phyloP scores from a whole-genome alignment of 2,329 filamentous ascomycete species.

The Calycina herbarum region DNA sequence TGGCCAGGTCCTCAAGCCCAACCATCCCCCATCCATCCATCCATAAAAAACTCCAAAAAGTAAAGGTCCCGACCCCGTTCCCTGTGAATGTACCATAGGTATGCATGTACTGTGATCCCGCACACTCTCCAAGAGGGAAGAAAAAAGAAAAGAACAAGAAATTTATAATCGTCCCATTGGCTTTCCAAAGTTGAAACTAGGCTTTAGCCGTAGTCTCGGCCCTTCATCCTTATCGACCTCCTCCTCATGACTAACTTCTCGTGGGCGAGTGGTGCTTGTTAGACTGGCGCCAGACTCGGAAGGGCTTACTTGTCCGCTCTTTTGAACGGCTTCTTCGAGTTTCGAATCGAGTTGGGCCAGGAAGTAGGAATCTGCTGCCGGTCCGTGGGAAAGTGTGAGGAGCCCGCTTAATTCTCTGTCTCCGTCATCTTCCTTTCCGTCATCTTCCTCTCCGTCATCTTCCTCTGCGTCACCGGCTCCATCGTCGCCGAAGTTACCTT shows the following conservation, averaged over 20 bases:
- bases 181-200: slow-evolving; percentile 34
- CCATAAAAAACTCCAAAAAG: not conserved
- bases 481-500: slow-evolving; percentile 12
- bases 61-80: not conserved
- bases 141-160: not conserved
- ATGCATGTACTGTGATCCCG: slow-evolving; percentile 7
- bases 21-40: not conserved
- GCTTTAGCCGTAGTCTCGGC: slow-evolving; percentile 30
- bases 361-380: slow-evolving; percentile 28
- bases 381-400: slow-evolving; percentile 30
- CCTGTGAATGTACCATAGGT: not conserved
- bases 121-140: not conserved
- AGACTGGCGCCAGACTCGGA: slow-evolving; percentile 15
- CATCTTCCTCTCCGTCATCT: slow-evolving; percentile 25
- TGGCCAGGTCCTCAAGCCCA: not conserved
- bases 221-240: slow-evolving; percentile 28
- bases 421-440: slow-evolving; percentile 20
- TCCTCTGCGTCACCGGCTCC: slow-evolving; percentile 9
- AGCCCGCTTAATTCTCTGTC: slow-evolving; percentile 32
- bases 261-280: not conserved
- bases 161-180: slow-evolving; percentile 32
- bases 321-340: slow-evolving; percentile 27
- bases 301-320: slow-evolving; percentile 23
- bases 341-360: slow-evolving; percentile 29
- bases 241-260: not conserved